Evolutionary conservation across 2,329 filamentous ascomycete species (phyloP).

Genomic region (Sclerotinia trifoliorum): DNA sequence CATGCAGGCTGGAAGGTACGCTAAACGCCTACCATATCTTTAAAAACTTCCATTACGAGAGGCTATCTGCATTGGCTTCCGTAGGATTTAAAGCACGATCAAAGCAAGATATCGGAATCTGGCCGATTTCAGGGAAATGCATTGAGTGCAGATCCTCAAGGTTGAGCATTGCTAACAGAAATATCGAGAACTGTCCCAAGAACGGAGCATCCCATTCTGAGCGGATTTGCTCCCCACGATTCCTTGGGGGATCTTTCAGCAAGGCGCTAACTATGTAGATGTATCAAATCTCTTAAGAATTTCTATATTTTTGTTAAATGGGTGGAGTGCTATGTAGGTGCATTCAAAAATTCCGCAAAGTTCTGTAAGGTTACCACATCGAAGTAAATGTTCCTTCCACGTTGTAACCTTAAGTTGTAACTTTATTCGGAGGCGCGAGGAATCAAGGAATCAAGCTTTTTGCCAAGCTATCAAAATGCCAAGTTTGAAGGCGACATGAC

Average conservation of each 20-base stretch:
- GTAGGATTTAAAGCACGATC: background rate
- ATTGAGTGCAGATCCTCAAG: background rate
- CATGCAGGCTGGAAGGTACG: background rate
- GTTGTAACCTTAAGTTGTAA: too few relatives aligned
- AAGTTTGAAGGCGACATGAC: background rate
- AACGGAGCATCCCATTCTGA: background rate
- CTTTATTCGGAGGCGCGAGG: background rate
- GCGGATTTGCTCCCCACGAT: background rate
- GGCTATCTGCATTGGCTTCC: background rate
- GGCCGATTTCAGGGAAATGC: background rate
- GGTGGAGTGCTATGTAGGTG: background rate
- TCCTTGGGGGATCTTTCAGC: background rate
- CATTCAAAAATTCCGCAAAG: too few relatives aligned
- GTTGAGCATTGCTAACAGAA: background rate
- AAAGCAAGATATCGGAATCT: background rate
- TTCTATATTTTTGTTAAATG: background rate
- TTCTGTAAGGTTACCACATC: background rate
- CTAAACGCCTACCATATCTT: background rate
- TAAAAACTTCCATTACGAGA: background rate
- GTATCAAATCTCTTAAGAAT: background rate
- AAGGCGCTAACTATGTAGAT: background rate
- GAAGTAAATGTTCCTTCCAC: background rate
- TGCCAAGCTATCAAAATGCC: background rate
- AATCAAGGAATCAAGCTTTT: conserved; percentile 8
- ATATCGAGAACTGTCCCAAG: background rate